Evolutionary conservation across 176 grass and related monocot genomes (phyloP).

Genomic region (Zea luxurians): DNA sequence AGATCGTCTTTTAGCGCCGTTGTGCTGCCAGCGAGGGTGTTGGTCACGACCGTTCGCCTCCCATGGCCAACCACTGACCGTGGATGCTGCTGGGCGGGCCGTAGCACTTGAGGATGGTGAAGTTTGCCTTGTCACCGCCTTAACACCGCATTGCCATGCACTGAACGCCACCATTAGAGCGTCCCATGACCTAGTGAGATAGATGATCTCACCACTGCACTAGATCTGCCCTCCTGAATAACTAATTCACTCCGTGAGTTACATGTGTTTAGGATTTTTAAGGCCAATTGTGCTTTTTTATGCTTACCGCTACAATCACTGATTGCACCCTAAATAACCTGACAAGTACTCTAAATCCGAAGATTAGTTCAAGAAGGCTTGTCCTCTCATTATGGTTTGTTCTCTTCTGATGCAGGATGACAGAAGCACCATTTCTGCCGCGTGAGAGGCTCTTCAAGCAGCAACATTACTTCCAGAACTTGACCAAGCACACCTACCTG

Average conservation of each 20-base stretch:
- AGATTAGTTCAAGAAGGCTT: neutral
- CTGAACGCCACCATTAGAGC: no score
- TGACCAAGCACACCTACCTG: conserved; percentile 58
- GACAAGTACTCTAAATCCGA: neutral
- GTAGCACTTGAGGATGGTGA: conserved; percentile 59
- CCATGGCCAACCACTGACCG: conserved; percentile 72
- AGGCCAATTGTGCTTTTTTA: neutral
- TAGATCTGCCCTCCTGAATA: neutral
- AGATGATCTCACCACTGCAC: no score
- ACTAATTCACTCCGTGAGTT: neutral
- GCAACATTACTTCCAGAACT: conserved; percentile 51
- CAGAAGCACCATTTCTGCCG: conserved; percentile 54
- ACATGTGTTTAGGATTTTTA: neutral
- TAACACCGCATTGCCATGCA: no score
- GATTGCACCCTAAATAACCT: neutral
- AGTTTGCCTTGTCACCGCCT: neutral
- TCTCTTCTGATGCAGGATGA: conserved; percentile 50
- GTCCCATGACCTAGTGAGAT: no score
- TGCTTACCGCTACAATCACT: neutral
- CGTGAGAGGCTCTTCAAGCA: conserved; percentile 61
- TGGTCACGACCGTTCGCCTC: conserved; percentile 59
- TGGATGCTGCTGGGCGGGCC: conserved; percentile 46
- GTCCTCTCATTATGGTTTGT: neutral
- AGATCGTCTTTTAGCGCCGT: conserved; percentile 63
- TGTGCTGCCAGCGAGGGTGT: conserved; percentile 65